phyloP scores from a whole-genome alignment of 2,329 filamentous ascomycete genomes.

The Talaromyces rugulosus region DNA sequence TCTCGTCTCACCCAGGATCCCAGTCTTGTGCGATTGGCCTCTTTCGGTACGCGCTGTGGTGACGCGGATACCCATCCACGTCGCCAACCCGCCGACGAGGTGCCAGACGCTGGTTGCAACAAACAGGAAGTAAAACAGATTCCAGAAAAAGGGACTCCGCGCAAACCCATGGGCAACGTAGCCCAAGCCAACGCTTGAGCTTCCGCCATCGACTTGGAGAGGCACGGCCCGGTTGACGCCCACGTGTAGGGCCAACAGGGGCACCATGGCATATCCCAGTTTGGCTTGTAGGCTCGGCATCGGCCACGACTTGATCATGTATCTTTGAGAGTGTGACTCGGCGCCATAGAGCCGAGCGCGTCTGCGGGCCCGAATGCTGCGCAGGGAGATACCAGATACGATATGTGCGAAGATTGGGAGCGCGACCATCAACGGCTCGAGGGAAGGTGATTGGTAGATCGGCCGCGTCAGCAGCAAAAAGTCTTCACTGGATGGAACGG shows the following conservation, averaged over 20 bases:
- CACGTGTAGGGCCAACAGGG: constrained; percentile 66
- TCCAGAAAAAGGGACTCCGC: constrained; percentile 62
- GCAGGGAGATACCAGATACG: constrained; percentile 69
- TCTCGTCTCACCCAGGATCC: constrained; percentile 43
- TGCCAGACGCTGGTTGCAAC: constrained; percentile 68
- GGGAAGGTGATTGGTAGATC: constrained; percentile 78
- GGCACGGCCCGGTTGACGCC: constrained; percentile 74
- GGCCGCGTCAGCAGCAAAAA: constrained; percentile 89
- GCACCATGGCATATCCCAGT: constrained; percentile 67
- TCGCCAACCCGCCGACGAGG: constrained; percentile 79
- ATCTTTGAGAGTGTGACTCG: constrained; percentile 51
- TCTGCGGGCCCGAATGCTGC: constrained; percentile 68
- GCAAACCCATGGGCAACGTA: constrained; percentile 85
- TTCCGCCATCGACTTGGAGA: constrained; percentile 72
- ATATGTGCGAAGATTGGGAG: constrained; percentile 73
- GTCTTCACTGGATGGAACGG: constrained; percentile 70
- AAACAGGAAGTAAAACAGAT: constrained; percentile 64
- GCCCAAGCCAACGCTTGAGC: constrained; percentile 75
- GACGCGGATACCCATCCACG: constrained; percentile 63
- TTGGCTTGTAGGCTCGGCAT: constrained; percentile 63
- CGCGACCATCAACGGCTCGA: constrained; percentile 75
- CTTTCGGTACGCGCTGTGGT: constrained; percentile 29
- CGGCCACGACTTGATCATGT: constrained; percentile 59
- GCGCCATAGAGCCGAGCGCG: constrained; percentile 73
- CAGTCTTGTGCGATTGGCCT: constrained; percentile 25